Percentiles rank a stretch among this genome's conserved stretches.
Evolutionary conservation across 2,329 filamentous ascomycete genomes (phyloP).

Genomic region (Hymenoscyphus albidus): DNA sequence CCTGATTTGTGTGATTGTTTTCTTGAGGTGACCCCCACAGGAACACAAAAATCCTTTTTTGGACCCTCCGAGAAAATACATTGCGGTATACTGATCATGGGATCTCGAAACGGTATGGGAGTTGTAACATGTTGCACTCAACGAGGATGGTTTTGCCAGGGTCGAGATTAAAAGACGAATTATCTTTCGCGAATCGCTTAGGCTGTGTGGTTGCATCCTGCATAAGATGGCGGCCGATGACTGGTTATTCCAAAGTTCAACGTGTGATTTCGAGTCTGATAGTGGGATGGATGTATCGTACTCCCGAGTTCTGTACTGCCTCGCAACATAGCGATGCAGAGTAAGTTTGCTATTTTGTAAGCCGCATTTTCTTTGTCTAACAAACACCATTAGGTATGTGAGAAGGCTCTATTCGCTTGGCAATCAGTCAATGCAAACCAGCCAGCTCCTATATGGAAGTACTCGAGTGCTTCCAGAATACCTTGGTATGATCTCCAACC

Average conservation of each 20-base stretch:
- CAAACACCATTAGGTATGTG: not conserved
- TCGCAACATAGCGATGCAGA: not conserved
- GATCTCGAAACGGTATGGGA: not conserved
- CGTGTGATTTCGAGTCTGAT: not conserved
- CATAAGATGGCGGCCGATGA: not conserved
- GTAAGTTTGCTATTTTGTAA: not conserved
- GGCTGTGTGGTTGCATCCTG: not conserved
- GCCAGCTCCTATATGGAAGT: not conserved
- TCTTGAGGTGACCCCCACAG: too few species aligned
- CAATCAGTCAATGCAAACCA: not conserved
- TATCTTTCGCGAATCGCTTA: not conserved
- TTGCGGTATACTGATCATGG: not conserved
- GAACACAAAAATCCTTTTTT: not conserved
- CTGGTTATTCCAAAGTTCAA: not conserved
- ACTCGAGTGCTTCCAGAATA: not conserved
- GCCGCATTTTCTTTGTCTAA: not conserved
- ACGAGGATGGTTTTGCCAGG: not conserved
- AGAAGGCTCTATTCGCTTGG: not conserved
- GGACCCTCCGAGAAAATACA: not conserved
- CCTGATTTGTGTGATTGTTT: too few species aligned
- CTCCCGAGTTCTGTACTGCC: not conserved
- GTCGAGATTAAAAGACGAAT: not conserved
- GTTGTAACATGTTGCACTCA: not conserved
- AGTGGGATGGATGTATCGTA: not conserved
- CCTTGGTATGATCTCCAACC: not conserved